Evolutionary conservation across 2,329 filamentous ascomycete genomes (phyloP).

Genomic region (Scytalidium lignicola): DNA sequence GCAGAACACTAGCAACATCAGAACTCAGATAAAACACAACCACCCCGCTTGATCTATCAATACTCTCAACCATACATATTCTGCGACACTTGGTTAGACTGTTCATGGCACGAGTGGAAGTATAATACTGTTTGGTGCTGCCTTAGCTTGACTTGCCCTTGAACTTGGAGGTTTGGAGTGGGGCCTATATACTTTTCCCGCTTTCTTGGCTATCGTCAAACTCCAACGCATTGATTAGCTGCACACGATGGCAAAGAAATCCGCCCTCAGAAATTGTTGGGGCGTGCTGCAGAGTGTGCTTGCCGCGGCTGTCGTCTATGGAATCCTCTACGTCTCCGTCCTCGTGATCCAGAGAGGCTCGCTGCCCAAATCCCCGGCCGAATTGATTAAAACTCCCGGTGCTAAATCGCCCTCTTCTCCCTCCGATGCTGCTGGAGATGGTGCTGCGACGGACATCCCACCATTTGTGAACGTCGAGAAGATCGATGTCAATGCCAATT

Average conservation of each 20-base stretch:
- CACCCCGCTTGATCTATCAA: neutral
- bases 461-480: constrained; percentile 29
- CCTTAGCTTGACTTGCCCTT: no score
- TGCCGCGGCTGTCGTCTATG: constrained; percentile 22
- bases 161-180: no score
- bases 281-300: constrained; percentile 25
- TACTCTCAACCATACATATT: no score
- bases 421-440: constrained; percentile 6
- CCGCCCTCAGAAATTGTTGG: constrained; percentile 16
- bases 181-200: no score
- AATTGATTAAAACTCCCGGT: constrained; percentile 18
- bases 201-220: no score
- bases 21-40: neutral
- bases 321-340: constrained; percentile 20
- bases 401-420: constrained; percentile 10
- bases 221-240: neutral
- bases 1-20: neutral
- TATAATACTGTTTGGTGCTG: no score
- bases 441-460: constrained; percentile 3
- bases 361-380: constrained; percentile 21
- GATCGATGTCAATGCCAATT: constrained; percentile 47
- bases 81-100: no score
- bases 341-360: constrained; percentile 20
- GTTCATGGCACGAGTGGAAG: no score
- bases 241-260: constrained; percentile 24